Evolutionary conservation across 352 stramenopile genomes (phyloP).

Genomic region (Phytophthora macrochlamydospora): DNA sequence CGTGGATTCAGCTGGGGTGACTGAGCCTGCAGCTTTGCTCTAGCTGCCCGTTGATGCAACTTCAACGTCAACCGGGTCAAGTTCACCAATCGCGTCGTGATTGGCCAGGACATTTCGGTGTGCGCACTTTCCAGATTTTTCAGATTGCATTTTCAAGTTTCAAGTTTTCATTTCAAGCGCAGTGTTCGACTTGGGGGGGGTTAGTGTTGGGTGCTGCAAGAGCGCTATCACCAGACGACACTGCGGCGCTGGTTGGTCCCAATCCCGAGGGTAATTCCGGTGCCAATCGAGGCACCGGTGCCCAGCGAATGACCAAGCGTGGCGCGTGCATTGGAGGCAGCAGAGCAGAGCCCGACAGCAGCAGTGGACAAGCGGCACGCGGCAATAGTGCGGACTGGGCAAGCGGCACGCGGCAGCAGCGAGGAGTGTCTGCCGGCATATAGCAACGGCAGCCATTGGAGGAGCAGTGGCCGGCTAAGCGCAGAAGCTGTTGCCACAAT

Average conservation of each 20-base stretch:
- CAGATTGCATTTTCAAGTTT: neutral
- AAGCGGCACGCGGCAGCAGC: too few species aligned
- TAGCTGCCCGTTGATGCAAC: neutral
- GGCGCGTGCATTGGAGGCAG: too few species aligned
- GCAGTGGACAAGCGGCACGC: too few species aligned
- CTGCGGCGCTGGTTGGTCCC: neutral
- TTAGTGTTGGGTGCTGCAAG: neutral
- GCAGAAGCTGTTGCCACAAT: too few species aligned
- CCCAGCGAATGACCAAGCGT: too few species aligned
- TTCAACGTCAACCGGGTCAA: constrained; percentile 1
- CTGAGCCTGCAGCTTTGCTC: neutral
- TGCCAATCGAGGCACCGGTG: neutral
- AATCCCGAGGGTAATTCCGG: neutral
- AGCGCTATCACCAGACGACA: neutral
- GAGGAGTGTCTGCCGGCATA: too few species aligned
- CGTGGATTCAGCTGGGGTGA: neutral
- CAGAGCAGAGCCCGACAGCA: too few species aligned
- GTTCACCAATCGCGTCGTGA: neutral
- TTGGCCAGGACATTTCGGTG: neutral
- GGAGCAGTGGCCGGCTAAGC: too few species aligned
- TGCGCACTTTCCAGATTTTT: neutral
- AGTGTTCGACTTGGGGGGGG: neutral
- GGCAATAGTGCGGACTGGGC: too few species aligned
- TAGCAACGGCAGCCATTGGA: too few species aligned
- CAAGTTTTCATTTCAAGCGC: neutral